phyloP scores from a whole-genome alignment of 768 basidiomycete genomes.

The Pleurotus tuoliensis region DNA sequence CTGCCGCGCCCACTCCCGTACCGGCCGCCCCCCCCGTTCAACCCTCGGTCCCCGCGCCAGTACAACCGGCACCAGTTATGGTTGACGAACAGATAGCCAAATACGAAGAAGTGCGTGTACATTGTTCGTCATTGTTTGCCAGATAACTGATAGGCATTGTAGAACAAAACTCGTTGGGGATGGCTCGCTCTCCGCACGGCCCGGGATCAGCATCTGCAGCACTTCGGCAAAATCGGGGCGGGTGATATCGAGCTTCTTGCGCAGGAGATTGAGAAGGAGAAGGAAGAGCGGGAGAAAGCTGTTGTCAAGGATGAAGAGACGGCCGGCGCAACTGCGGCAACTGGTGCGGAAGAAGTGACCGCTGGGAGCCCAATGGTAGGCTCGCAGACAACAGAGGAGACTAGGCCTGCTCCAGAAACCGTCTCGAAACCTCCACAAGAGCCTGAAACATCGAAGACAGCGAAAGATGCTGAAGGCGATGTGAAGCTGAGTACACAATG shows the following conservation, averaged over 20 bases:
- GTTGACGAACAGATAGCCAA: conserved; percentile 49
- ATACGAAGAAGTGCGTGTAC: conserved; percentile 57
- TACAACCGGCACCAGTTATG: conserved; percentile 20
- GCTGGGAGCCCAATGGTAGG: conserved; percentile 28
- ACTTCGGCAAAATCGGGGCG: conserved; percentile 80
- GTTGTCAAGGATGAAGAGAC: conserved; percentile 33
- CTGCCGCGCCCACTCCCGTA: conserved; percentile 15
- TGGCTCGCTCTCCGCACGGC: conserved; percentile 81
- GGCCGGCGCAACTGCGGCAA: conserved; percentile 17
- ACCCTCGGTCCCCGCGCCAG: conserved; percentile 17
- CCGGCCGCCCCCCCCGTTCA: conserved; percentile 24
- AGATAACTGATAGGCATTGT: conserved; percentile 4
- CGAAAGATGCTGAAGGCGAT: conserved; percentile 37
- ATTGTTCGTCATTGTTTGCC: conserved; percentile 5
- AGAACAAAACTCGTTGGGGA: conserved; percentile 76
- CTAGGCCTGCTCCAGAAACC: conserved; percentile 16
- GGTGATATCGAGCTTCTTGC: conserved; percentile 62
- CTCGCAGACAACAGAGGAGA: conserved; percentile 18
- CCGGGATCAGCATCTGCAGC: conserved; percentile 67
- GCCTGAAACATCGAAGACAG: conserved; percentile 12
- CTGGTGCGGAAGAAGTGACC: conserved; percentile 25
- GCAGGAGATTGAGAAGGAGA: conserved; percentile 47
- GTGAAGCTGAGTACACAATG: conserved; percentile 45
- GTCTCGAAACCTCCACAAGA: conserved; percentile 12
- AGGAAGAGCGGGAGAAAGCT: conserved; percentile 36